Conservation (phyloP, 2,329 filamentous ascomycete species). For the Botrytis fabae region DNA sequence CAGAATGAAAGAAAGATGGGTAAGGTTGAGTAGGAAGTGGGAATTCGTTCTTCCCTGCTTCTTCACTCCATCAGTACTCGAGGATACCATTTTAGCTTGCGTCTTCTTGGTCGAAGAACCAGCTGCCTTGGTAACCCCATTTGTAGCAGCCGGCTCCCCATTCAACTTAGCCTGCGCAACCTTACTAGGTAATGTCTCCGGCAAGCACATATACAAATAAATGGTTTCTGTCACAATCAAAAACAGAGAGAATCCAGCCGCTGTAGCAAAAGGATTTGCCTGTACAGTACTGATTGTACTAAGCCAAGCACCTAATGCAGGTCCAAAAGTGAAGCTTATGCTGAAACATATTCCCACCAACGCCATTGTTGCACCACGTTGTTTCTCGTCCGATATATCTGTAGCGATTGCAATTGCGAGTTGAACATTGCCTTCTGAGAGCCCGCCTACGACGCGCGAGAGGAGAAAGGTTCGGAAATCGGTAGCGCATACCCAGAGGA, state of each 20-base stretch:
- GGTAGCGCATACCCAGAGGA: constrained; percentile 89
- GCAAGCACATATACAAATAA: constrained; percentile 81
- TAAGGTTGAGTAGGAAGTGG: constrained; percentile 75
- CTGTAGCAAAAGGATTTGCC: constrained; percentile 90
- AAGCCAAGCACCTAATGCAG: constrained; percentile 84
- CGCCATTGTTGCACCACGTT: constrained; percentile 89
- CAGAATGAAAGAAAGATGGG: constrained; percentile 88
- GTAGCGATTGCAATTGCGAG: constrained; percentile 94
- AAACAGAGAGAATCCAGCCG: constrained; percentile 81
- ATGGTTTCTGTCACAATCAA: constrained; percentile 84
- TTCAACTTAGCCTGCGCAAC: constrained; percentile 41
- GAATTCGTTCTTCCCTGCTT: constrained; percentile 64
- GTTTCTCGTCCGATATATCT: constrained; percentile 85
- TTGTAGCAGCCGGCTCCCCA: constrained; percentile 33
- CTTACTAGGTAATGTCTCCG: constrained; percentile 76
- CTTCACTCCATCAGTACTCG: constrained; percentile 34
- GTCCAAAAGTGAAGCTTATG: constrained; percentile 94
- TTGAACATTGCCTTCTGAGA: constrained; percentile 97
- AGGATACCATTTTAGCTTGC: constrained; percentile 31
- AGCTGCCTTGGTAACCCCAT: constrained; percentile 28
- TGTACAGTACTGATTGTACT: constrained; percentile 75
- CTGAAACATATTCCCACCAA: constrained; percentile 96
- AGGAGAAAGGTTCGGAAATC: constrained; percentile 96
- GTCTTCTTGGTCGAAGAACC: constrained; percentile 22
- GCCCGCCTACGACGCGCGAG: constrained; percentile 85